A percentile compares a stretch with the other conserved stretches of the same genome.
Conservation (phyloP, 495 filamentous ascomycete genomes). For the Aspergillus homomorphus region DNA sequence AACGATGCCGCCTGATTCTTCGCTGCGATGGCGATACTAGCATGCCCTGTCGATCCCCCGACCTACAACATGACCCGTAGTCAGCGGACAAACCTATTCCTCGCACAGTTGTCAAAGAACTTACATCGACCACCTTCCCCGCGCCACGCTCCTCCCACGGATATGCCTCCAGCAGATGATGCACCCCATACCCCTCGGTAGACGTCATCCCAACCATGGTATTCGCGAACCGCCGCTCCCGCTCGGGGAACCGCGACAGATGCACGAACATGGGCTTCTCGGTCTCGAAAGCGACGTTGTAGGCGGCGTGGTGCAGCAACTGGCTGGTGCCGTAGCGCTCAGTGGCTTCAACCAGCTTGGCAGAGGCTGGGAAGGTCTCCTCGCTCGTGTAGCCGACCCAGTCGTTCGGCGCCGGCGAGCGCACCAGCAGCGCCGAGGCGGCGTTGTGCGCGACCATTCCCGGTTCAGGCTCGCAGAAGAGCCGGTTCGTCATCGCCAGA, state of each 20-base stretch:
- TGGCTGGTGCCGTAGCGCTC: neutral
- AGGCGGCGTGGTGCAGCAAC: neutral
- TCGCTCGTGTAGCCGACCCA: constrained; percentile 4
- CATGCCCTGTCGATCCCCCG: constrained; percentile 12
- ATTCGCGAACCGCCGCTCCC: neutral
- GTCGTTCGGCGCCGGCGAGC: neutral
- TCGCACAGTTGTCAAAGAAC: neutral
- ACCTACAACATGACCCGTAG: no score
- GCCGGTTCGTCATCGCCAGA: constrained; percentile 7
- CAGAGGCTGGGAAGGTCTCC: neutral
- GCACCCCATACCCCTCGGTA: neutral
- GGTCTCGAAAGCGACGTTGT: constrained; percentile 6
- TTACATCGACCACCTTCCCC: constrained; percentile 6
- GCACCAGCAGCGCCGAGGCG: neutral
- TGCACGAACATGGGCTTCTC: constrained; percentile 5
- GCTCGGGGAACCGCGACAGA: neutral
- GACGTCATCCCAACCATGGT: constrained; percentile 3
- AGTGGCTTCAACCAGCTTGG: neutral
- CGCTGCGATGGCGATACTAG: neutral
- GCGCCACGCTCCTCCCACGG: neutral
- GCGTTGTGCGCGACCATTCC: constrained; percentile 1
- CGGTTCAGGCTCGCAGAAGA: constrained; percentile 5
- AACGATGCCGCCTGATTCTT: neutral
- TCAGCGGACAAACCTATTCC: neutral
- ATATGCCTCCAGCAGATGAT: constrained; percentile 4